Conservation (phyloP, 345 rosid genomes). For the Eucalyptus decipiens region DNA sequence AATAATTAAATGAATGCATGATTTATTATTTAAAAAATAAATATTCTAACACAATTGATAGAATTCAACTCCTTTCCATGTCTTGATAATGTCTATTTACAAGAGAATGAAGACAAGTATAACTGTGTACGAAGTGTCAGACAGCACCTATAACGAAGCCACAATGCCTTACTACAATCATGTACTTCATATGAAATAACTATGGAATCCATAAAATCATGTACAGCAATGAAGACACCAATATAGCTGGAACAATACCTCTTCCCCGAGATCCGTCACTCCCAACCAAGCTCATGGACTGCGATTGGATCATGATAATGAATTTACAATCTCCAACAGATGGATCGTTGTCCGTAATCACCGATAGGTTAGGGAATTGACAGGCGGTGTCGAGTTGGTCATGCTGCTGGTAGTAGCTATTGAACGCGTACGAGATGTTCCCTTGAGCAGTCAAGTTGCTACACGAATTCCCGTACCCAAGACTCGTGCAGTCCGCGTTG, state of each 20-base stretch:
- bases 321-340: constrained; percentile 47
- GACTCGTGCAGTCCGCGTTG: constrained; percentile 71
- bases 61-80: neutral
- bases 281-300: constrained; percentile 2
- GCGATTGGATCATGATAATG: constrained; percentile 53
- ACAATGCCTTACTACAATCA: neutral
- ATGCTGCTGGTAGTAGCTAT: constrained; percentile 75
- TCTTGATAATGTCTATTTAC: neutral
- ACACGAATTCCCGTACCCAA: constrained; percentile 85
- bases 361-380: constrained; percentile 61
- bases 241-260: neutral
- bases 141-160: neutral
- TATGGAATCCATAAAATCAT: constrained; percentile 9
- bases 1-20: too few species aligned
- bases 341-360: constrained; percentile 50
- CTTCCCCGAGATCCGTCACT: neutral
- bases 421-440: constrained; percentile 83
- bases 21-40: too few species aligned
- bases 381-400: constrained; percentile 77
- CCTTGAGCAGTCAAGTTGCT: constrained; percentile 34
- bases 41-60: neutral
- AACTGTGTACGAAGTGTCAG: neutral
- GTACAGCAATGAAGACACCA: constrained; percentile 5
- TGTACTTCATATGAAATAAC: neutral
- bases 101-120: neutral